phyloP scores from a whole-genome alignment of 345 rosid genomes.

The Syzygium jambos region DNA sequence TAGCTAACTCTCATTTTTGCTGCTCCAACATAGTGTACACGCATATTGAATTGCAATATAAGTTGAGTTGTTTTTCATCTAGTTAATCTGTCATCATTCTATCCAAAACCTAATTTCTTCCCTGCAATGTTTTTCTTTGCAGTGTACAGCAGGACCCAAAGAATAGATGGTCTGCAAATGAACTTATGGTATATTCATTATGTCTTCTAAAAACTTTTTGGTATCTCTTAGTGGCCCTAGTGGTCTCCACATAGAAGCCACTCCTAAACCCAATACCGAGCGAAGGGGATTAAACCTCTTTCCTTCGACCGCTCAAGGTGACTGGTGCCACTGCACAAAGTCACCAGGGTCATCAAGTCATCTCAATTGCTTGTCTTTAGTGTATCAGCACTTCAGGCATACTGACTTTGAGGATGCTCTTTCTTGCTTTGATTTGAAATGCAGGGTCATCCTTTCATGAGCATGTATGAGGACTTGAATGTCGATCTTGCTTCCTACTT shows the following conservation, averaged over 20 bases:
- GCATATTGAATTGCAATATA: neutral
- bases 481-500: constrained; percentile 80
- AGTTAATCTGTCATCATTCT: neutral
- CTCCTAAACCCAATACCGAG: neutral
- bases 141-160: constrained; percentile 76
- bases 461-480: constrained; percentile 45
- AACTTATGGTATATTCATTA: constrained; percentile 50
- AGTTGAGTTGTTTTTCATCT: neutral
- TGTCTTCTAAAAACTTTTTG: neutral
- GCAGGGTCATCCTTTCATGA: constrained; percentile 75
- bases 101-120: neutral
- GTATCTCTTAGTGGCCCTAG: neutral
- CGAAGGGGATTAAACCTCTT: neutral
- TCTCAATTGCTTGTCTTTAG: neutral
- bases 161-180: constrained; percentile 54
- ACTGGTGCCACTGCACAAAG: neutral
- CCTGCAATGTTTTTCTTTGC: constrained; percentile 16
- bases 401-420: neutral
- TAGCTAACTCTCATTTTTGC: neutral
- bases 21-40: neutral
- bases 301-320: neutral
- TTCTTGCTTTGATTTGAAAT: constrained; percentile 1
- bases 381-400: neutral
- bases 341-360: neutral
- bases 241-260: neutral